A percentile compares a stretch with the other conserved stretches of the same genome.
Conservation (phyloP, 768 basidiomycete species). For the Chalciporus piperatus region DNA sequence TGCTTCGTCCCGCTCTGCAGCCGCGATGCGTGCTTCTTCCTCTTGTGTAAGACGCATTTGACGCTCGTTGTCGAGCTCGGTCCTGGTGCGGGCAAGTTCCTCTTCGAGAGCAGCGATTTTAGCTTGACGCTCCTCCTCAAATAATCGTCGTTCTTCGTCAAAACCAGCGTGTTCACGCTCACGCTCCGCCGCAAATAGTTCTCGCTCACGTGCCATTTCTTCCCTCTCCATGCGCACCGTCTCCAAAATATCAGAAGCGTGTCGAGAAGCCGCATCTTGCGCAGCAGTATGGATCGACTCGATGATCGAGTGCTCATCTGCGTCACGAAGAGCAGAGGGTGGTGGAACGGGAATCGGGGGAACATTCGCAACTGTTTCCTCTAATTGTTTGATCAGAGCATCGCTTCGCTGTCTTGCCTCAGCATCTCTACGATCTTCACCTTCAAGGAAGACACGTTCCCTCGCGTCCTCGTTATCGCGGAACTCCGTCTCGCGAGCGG, state of each 20-base stretch:
- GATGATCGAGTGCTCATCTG: constrained; percentile 33
- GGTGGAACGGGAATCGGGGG: constrained; percentile 24
- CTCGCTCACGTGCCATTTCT: constrained; percentile 53
- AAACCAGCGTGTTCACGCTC: constrained; percentile 47
- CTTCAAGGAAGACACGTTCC: constrained; percentile 56
- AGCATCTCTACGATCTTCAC: constrained; percentile 54
- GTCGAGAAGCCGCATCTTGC: constrained; percentile 53
- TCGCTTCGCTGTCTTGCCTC: constrained; percentile 46
- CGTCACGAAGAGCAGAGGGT: constrained; percentile 8
- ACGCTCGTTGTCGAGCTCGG: constrained; percentile 63
- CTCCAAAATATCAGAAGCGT: constrained; percentile 57
- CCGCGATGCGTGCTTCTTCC: constrained; percentile 61
- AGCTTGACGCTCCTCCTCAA: constrained; percentile 49
- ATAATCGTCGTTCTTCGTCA: constrained; percentile 45
- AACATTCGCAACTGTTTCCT: constrained; percentile 26
- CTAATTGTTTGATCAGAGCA: constrained; percentile 22
- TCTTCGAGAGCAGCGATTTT: constrained; percentile 62
- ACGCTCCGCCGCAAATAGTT: constrained; percentile 52
- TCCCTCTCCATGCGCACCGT: constrained; percentile 59
- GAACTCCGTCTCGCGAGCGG: constrained; percentile 62
- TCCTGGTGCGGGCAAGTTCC: constrained; percentile 54
- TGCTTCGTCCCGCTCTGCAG: constrained; percentile 57
- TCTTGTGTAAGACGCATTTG: constrained; percentile 57
- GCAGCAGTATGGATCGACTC: constrained; percentile 42
- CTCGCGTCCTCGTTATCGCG: constrained; percentile 63